Conservation (phyloP, 257 asterid genomes). For the Nicotiana obtusifolia region DNA sequence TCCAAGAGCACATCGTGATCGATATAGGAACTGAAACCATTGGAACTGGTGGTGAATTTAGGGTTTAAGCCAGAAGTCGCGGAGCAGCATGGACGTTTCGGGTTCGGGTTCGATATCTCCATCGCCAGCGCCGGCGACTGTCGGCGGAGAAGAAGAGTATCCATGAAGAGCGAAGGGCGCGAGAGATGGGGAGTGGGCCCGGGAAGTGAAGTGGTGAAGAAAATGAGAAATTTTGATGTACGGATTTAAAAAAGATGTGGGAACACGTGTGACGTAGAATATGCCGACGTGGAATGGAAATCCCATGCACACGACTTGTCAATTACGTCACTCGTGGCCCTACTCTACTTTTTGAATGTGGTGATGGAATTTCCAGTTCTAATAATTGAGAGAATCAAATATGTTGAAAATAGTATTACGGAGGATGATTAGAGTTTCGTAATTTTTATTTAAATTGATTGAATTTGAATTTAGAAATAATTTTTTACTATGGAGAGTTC, state of each 20-base stretch:
- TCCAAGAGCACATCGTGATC: conserved; percentile 52
- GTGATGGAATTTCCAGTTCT: too few relatives aligned
- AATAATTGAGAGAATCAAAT: too few relatives aligned
- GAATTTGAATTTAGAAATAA: too few relatives aligned
- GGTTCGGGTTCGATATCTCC: conserved; percentile 43
- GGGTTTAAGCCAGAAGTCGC: conserved; percentile 15
- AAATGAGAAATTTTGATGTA: conserved; percentile 12
- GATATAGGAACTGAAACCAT: background rate
- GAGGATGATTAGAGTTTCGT: too few relatives aligned
- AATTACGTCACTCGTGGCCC: background rate
- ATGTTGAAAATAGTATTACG: too few relatives aligned
- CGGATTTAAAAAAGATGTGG: conserved; percentile 7
- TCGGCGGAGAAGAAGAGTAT: conserved; percentile 33
- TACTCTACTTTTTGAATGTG: too few relatives aligned
- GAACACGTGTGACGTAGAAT: conserved; percentile 34
- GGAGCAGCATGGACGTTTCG: conserved; percentile 57
- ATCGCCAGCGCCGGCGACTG: conserved; percentile 18
- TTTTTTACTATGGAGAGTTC: too few relatives aligned
- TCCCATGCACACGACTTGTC: background rate
- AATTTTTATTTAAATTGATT: too few relatives aligned
- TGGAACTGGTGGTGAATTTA: conserved; percentile 12
- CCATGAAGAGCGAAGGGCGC: conserved; percentile 26
- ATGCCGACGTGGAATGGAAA: conserved; percentile 8
- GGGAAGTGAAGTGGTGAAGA: conserved; percentile 6
- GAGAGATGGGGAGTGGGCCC: background rate